Evolutionary conservation across 345 rosid species (phyloP), one percentile per base, ranked within the genome.

Genomic region (Turnera subulata): DNA sequence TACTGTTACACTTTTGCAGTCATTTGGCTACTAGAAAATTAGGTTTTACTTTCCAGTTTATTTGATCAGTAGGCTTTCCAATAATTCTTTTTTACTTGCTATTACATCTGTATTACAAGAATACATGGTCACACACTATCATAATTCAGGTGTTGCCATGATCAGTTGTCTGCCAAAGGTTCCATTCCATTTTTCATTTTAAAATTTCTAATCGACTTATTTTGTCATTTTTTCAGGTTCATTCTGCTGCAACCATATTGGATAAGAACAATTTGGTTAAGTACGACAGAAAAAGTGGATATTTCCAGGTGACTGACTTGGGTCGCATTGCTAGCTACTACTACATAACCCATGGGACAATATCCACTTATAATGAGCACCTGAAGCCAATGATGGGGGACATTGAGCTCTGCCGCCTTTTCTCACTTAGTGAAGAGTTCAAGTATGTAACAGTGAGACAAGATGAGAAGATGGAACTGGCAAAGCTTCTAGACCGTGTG

Each of bases 301-400:
- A 82, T 74, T 93, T 93, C 78, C 99, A 93, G 76, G 96, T 82
- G 40, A 89, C 97, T n/a, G 96, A 89, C 74, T 75, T 93, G 84
- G 99, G 99, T 51, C 87, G 99, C n/a, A 89, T 93, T 71, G 97
- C 99, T 29, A 89, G 99, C 78, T 93, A 89, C 68, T 87, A 84
- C 68, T 93, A 93, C 65, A 87, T 85, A 61, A 78, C 80, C 67
- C 95, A 93, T 62, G 99, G 96, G 69, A 93, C 99, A 35, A 89
- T 89, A 63, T 80, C 96, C 57, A 87, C 92, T 11, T 89, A 85
- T 71, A 93, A 89, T 59, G 88, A 87, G 74, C 90, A 93, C 78
- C 65, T 87, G 85, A 93, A 93, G 83, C 96, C 94, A 48, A 89
- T 90, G 50, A 93, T 89, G 96, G 99, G 97, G 25, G 92, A 89